Conservation (phyloP, 2,329 filamentous ascomycete species). For the Botrytis fabae region DNA sequence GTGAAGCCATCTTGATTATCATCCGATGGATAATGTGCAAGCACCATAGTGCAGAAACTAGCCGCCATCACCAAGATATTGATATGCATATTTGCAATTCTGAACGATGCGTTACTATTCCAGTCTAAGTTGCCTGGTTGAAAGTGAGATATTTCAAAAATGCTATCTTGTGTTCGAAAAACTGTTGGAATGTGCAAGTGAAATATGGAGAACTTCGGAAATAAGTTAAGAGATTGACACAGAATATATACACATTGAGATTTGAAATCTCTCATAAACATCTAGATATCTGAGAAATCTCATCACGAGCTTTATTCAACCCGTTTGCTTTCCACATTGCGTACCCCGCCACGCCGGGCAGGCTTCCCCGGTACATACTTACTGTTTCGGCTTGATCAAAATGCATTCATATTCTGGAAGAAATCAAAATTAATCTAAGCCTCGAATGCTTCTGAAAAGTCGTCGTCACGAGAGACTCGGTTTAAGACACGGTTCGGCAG, state of each 20-base stretch:
- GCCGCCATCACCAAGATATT: neutral
- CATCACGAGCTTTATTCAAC: neutral
- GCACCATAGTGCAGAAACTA: neutral
- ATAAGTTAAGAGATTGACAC: neutral
- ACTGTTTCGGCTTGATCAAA: neutral
- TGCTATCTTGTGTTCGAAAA: neutral
- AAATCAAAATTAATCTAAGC: neutral
- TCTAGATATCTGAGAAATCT: neutral
- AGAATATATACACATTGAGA: neutral
- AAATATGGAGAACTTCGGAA: neutral
- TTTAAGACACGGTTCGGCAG: neutral
- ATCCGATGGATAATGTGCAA: neutral
- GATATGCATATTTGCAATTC: neutral
- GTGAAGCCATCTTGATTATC: neutral
- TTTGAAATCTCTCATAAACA: neutral
- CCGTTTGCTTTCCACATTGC: neutral
- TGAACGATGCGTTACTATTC: neutral
- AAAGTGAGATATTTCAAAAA: neutral
- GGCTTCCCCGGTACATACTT: neutral
- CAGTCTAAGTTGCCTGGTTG: neutral
- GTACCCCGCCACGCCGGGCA: neutral
- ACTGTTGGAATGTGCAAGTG: neutral
- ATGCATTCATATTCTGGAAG: neutral
- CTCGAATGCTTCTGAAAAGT: neutral
- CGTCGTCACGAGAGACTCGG: neutral